Base-by-base conservation (phyloP, 345 rosid genomes). In the Eucalyptus regnans region DNA sequence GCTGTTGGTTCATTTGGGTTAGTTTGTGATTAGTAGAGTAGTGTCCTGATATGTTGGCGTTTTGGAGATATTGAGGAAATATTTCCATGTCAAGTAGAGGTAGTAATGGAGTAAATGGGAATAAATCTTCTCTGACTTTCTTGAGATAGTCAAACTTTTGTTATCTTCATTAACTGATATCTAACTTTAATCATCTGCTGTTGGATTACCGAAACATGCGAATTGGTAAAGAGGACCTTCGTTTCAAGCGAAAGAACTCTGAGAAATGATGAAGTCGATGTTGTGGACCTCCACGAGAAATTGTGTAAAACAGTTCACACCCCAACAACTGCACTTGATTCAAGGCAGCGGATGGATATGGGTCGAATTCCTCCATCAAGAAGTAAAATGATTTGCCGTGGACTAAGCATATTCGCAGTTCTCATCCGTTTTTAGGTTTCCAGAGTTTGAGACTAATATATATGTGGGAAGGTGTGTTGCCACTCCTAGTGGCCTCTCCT, bases 141-240 rank as follows among this genome's bases (percentile, higher is more conserved):
- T 37, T 37, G 37, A 3, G 37, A 37, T 37, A 37, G 37, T 37
- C 37, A 3, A 37, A 37, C 37, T 37, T 3, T 37, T 37, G 37
- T 37, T 37, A 37, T 37, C 37, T 37, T 37, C 37, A 41, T 41
- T 41, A 41, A 41, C 4, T 41, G 41, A 41, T 41, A 41, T 41
- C 41, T 4, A 41, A 41, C 41, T 41, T 4, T 41, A 41, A 41
- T 41, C 41, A 41, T 41, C 41, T 41, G 41, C 41, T 41, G 41
- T 41, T 41, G 41, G 41, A 41, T 41, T 41, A 41, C 4, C 41
- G 4, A 41, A 41, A 41, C 41, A 41, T 41, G 41, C 41, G 41
- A 4, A 89, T 97, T 84, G 93, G 94, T 89, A 93, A 91, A 92
- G 92, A 92, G 91, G 99, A 98, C 91, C 98, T 97, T 31, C 95